These are phyloP conservation scores for Centrapalus pauciflorus DNA, from an alignment of 129 eudicot species.

Conservation along the genomic window DNA sequence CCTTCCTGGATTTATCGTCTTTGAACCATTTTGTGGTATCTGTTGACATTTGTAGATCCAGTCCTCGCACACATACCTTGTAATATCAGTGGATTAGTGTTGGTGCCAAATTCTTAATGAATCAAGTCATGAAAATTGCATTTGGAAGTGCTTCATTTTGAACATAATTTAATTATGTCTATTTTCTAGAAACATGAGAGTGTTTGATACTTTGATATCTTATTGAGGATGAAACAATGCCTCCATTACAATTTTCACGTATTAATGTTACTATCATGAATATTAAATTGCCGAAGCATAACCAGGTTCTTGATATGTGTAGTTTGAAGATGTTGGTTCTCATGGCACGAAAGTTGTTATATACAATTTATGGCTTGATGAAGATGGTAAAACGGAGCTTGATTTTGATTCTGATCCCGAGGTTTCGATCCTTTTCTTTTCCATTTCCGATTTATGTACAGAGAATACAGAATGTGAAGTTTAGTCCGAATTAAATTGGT, in stretches of 20 bases:
- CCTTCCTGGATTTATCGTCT: not conserved
- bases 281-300: not conserved
- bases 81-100: not conserved
- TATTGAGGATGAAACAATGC: not conserved
- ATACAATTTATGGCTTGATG: constrained; percentile 82
- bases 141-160: not conserved
- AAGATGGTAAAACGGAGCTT: constrained; percentile 48
- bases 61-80: not conserved
- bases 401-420: constrained; percentile 50
- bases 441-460: too few relatives aligned
- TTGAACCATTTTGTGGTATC: not conserved
- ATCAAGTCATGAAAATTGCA: not conserved
- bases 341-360: constrained; percentile 80
- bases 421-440: constrained; percentile 20
- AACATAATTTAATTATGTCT: not conserved
- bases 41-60: not conserved
- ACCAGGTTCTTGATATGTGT: constrained; percentile 6
- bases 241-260: too few relatives aligned
- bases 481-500: too few relatives aligned
- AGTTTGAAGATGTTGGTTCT: constrained; percentile 68
- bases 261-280: not conserved
- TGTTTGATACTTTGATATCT: not conserved
- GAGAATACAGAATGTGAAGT: too few relatives aligned
- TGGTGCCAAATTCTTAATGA: not conserved
- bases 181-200: not conserved